Percentiles rank a stretch among this genome's conserved stretches.
Conservation (phyloP, 768 basidiomycete species). For the Postia placenta region DNA sequence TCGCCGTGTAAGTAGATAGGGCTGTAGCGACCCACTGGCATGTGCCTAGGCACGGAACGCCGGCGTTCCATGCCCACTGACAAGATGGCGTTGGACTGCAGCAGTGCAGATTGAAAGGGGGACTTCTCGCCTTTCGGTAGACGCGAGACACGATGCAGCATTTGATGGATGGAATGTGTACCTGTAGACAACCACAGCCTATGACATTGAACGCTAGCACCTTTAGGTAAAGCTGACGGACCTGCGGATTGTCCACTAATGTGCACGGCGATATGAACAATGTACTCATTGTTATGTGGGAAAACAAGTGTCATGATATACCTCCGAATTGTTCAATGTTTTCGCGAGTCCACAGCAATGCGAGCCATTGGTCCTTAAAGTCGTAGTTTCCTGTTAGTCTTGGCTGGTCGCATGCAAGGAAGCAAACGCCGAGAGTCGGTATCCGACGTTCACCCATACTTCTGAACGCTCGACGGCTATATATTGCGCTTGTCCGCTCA, state of each 20-base stretch:
- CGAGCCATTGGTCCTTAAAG: constrained; percentile 82
- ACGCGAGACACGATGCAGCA: constrained; percentile 63
- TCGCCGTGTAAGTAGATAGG: too few relatives aligned
- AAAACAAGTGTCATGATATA: too few relatives aligned
- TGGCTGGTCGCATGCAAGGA: constrained; percentile 61
- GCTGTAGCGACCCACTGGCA: too few relatives aligned
- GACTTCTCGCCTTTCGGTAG: constrained; percentile 49
- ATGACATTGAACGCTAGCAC: background rate
- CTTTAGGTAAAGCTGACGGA: constrained; percentile 15
- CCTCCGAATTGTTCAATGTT: constrained; percentile 71
- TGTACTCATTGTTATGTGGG: too few relatives aligned
- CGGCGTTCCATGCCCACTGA: too few relatives aligned
- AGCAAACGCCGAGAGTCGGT: constrained; percentile 72
- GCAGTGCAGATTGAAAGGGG: constrained; percentile 58
- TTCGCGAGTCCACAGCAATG: constrained; percentile 62
- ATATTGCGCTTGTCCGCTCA: constrained; percentile 60
- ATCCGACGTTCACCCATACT: constrained; percentile 74
- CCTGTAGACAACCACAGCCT: constrained; percentile 30
- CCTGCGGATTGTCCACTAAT: constrained; percentile 76
- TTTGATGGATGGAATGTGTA: constrained; percentile 69
- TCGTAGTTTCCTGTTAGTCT: constrained; percentile 68
- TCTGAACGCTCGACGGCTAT: constrained; percentile 57
- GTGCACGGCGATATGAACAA: background rate
- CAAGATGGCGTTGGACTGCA: constrained; percentile 76
- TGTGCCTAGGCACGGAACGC: too few relatives aligned